Evolutionary conservation across 2,329 filamentous ascomycete species (phyloP).

Genomic region (Paramyrothecium sp.): DNA sequence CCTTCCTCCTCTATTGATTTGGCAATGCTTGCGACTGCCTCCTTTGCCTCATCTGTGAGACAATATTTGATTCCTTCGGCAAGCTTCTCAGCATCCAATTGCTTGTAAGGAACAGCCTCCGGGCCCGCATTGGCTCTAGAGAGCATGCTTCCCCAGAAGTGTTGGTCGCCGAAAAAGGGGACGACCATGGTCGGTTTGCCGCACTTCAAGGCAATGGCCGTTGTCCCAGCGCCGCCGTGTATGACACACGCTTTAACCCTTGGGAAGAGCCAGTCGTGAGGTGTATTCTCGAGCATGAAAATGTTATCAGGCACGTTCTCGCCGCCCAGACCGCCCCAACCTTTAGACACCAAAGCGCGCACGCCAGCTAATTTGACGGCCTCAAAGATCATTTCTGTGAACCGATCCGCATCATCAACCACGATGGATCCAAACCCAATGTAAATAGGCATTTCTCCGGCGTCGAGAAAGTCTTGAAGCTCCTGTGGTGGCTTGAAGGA

Average conservation of each 20-base stretch:
- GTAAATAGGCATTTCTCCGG: conserved; percentile 60
- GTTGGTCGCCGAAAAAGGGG: conserved; percentile 78
- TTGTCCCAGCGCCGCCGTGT: conserved; percentile 65
- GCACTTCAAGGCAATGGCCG: conserved; percentile 66
- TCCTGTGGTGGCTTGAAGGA: conserved; percentile 53
- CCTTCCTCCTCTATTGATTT: conserved; percentile 60
- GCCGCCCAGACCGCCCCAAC: conserved; percentile 61
- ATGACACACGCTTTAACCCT: conserved; percentile 59
- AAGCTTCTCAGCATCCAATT: conserved; percentile 60
- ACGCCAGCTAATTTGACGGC: conserved; percentile 56
- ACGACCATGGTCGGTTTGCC: conserved; percentile 74
- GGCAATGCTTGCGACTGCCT: conserved; percentile 59
- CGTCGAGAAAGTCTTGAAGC: conserved; percentile 51
- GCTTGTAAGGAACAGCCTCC: conserved; percentile 66
- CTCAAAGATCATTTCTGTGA: conserved; percentile 59
- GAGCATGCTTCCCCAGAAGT: conserved; percentile 75
- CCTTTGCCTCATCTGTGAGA: conserved; percentile 57
- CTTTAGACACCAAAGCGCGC: conserved; percentile 60
- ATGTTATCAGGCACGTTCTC: conserved; percentile 47
- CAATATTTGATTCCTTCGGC: conserved; percentile 70
- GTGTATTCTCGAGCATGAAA: conserved; percentile 63
- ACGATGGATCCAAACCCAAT: conserved; percentile 69
- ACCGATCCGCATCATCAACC: conserved; percentile 56
- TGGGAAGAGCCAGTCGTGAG: conserved; percentile 66
- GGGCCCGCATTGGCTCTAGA: conserved; percentile 63